These are phyloP conservation scores for Vitis rotundifolia DNA, from an alignment of 164 flowering plant species.

Conservation along the genomic window DNA sequence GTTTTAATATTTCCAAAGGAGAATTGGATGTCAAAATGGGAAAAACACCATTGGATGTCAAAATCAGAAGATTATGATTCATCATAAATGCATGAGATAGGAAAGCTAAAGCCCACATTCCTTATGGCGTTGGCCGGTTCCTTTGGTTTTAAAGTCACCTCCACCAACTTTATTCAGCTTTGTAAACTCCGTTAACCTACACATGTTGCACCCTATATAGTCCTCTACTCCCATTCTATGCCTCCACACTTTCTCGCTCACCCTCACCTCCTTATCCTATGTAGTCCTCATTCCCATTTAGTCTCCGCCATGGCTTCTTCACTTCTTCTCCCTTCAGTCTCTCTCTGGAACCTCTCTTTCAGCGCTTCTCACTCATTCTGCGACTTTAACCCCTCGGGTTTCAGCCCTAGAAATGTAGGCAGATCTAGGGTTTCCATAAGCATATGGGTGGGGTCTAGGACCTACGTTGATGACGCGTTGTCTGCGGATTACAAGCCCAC, in stretches of 20 bases:
- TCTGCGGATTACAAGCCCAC: slow-evolving; percentile 78
- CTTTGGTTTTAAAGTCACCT: slow-evolving; percentile 12
- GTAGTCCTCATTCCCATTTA: neutral
- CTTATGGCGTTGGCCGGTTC: neutral
- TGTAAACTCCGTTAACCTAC: slow-evolving; percentile 33
- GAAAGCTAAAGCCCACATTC: neutral
- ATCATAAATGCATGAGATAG: too few relatives aligned
- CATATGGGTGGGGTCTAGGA: slow-evolving; percentile 60
- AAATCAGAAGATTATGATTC: too few relatives aligned
- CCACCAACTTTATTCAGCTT: slow-evolving; percentile 20
- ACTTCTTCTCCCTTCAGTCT: slow-evolving; percentile 40
- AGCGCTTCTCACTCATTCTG: slow-evolving; percentile 18
- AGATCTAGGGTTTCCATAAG: slow-evolving; percentile 75
- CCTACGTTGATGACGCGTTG: slow-evolving; percentile 60
- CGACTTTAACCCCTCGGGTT: slow-evolving; percentile 21
- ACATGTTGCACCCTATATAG: slow-evolving; percentile 1
- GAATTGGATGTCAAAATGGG: too few relatives aligned
- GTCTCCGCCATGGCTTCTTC: slow-evolving; percentile 41
- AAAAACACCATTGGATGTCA: too few relatives aligned
- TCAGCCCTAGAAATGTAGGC: slow-evolving; percentile 26
- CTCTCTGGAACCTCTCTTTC: slow-evolving; percentile 30
- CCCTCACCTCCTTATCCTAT: slow-evolving; percentile 12
- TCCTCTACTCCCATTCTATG: neutral
- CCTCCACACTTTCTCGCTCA: slow-evolving; percentile 6
- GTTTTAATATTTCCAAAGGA: too few relatives aligned